These are phyloP conservation scores for Microascus cirrosus DNA, from an alignment of 2,329 filamentous ascomycete species.

Conservation along the genomic window DNA sequence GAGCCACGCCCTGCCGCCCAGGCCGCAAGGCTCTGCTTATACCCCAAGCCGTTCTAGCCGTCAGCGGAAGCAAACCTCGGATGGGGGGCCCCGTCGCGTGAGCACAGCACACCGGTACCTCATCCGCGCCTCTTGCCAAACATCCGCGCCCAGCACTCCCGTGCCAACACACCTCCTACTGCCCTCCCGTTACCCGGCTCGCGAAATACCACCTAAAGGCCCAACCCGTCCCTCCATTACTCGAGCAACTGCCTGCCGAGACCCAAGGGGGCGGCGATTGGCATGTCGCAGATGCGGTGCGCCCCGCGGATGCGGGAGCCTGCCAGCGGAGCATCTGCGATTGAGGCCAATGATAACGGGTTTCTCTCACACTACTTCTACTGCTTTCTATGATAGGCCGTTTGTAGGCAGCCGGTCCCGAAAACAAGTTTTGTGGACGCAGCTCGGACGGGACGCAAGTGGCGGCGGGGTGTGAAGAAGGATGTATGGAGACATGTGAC, in stretches of 20 bases:
- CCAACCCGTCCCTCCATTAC: not conserved
- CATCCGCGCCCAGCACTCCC: not conserved
- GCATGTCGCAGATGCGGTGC: not conserved
- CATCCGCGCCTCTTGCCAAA: not conserved
- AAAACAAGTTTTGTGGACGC: no score
- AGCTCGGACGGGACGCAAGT: no score
- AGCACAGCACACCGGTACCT: not conserved
- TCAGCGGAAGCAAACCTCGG: no score
- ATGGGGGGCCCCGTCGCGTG: not conserved
- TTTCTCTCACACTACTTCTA: not conserved
- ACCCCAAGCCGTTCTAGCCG: no score
- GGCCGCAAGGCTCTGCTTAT: no score
- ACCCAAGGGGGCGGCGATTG: not conserved
- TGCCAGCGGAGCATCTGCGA: not conserved
- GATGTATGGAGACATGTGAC: no score
- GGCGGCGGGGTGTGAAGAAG: no score
- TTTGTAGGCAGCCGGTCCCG: no score
- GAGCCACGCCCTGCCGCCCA: no score
- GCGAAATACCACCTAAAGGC: not conserved
- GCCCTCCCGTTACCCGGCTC: not conserved
- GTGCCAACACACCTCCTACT: not conserved
- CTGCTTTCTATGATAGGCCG: no score
- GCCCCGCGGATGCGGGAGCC: not conserved
- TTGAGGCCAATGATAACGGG: not conserved
- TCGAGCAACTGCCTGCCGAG: not conserved